phyloP scores from a whole-genome alignment of 208 protist species.

The Leishmania tropica region DNA sequence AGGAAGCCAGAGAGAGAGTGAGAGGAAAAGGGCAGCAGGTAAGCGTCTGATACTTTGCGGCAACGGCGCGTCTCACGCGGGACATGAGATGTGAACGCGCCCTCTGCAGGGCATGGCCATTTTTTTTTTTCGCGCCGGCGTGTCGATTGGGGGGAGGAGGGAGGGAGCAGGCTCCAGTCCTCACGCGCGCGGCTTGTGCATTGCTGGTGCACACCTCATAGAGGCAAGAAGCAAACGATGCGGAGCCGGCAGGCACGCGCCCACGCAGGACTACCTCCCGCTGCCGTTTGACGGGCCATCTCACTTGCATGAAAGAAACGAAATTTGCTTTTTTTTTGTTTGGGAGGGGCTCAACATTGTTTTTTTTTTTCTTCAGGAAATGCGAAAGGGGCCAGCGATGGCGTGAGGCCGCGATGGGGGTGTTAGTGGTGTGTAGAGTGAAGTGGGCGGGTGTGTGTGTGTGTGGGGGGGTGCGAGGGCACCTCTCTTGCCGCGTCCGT shows the following conservation, averaged over 20 bases:
- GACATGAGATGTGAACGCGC: neutral
- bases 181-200: neutral
- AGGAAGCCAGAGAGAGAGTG: neutral
- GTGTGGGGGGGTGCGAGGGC: no score
- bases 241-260: neutral
- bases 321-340: no score
- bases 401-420: no score
- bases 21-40: neutral
- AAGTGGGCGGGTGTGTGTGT: no score
- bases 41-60: neutral
- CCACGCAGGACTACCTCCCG: neutral
- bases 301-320: no score
- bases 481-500: no score
- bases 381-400: no score
- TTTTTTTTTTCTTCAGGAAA: no score
- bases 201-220: no score
- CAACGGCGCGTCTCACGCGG: neutral
- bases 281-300: no score
- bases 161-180: neutral
- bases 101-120: neutral
- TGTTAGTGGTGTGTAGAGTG: no score
- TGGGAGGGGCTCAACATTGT: no score
- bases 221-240: neutral
- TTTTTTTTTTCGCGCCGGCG: neutral
- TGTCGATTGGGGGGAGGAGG: neutral